Evolutionary conservation across 345 rosid species (phyloP).

Genomic region (Citrus reticulata): DNA sequence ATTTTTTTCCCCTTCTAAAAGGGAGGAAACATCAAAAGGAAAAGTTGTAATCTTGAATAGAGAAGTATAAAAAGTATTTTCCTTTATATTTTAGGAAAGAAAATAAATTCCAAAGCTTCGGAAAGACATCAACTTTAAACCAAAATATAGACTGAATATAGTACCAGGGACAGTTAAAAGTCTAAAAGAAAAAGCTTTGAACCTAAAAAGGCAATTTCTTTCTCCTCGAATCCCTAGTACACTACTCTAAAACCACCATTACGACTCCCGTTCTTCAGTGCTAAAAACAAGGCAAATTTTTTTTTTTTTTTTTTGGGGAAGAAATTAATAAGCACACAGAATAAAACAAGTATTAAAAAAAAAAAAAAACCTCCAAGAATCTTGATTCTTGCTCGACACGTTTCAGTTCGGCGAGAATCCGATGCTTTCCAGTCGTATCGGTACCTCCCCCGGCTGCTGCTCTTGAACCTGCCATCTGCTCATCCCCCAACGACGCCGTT

Average conservation of each 20-base stretch:
- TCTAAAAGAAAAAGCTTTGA: not conserved
- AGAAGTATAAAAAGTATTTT: not conserved
- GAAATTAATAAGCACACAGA: not conserved
- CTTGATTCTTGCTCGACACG: slow-evolving; percentile 66
- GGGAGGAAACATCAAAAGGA: too few relatives aligned
- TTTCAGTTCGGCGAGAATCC: slow-evolving; percentile 69
- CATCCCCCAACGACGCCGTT: slow-evolving; percentile 39
- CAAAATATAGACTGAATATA: not conserved
- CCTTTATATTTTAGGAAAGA: not conserved
- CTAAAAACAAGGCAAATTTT: too few relatives aligned
- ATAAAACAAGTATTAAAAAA: not conserved
- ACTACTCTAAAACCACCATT: too few relatives aligned
- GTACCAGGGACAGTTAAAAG: not conserved
- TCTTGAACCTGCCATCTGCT: slow-evolving; percentile 18
- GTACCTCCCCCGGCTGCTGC: slow-evolving; percentile 17
- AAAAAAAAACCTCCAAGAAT: slow-evolving; percentile 48
- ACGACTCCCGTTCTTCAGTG: too few relatives aligned
- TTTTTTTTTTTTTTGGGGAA: not conserved
- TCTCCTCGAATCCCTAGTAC: not conserved
- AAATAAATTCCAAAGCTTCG: not conserved
- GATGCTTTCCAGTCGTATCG: slow-evolving; percentile 67
- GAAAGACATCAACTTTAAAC: not conserved
- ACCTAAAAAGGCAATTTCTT: not conserved
- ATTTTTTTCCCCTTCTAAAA: too few relatives aligned
- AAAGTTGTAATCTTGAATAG: not conserved